These are phyloP conservation scores for Colletotrichum euphorbiae DNA, from an alignment of 2,329 filamentous ascomycete species.

Conservation along the genomic window DNA sequence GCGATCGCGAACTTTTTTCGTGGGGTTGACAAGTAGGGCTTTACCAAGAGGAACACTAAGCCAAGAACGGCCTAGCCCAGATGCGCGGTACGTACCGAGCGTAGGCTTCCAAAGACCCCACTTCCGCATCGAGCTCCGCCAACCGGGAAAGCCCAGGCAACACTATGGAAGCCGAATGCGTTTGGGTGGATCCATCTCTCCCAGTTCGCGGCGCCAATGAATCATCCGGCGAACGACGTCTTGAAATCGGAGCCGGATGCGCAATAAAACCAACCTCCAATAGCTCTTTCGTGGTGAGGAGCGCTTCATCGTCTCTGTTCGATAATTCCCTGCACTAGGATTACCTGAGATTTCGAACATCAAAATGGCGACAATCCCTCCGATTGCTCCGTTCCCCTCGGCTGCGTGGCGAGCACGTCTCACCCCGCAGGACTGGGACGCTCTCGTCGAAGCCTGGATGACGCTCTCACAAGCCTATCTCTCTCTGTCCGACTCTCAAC, in stretches of 20 bases:
- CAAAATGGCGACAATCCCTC: slow-evolving; percentile 64
- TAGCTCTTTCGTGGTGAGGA: neutral
- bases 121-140: slow-evolving; percentile 28
- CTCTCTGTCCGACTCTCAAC: slow-evolving; percentile 65
- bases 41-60: slow-evolving; percentile 6
- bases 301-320: neutral
- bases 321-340: too few relatives aligned
- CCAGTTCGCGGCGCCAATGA: slow-evolving; percentile 44
- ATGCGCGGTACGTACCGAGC: neutral
- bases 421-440: slow-evolving; percentile 78
- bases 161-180: too few relatives aligned
- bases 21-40: slow-evolving; percentile 41
- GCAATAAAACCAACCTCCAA: slow-evolving; percentile 8
- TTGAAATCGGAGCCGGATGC: neutral
- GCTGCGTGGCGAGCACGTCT: slow-evolving; percentile 74
- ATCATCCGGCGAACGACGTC: slow-evolving; percentile 51
- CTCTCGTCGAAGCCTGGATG: slow-evolving; percentile 82
- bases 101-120: neutral
- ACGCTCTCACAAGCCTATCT: slow-evolving; percentile 75
- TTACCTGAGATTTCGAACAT: slow-evolving; percentile 26
- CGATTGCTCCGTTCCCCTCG: slow-evolving; percentile 82
- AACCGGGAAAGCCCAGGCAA: neutral
- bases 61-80: rapidly evolving
- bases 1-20: slow-evolving; percentile 41
- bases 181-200: too few relatives aligned